Conservation (phyloP, 2,329 filamentous ascomycete species). For the Gyromitra esculenta region DNA sequence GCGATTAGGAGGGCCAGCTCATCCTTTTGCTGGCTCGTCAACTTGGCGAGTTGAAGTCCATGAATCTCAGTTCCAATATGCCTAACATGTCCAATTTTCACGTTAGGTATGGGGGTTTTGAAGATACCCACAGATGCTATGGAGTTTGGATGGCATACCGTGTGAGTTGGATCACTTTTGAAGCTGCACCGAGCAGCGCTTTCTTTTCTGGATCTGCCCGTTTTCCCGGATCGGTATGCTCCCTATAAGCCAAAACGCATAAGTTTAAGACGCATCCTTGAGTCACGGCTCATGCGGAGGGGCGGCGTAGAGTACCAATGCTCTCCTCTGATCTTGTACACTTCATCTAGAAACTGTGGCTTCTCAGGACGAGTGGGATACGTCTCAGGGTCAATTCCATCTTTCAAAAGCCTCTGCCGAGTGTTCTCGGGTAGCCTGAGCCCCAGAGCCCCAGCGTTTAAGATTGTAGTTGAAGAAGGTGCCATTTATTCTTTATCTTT, state of each 20-base stretch:
- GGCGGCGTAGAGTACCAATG: neutral
- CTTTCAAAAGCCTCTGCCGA: neutral
- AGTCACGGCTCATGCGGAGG: neutral
- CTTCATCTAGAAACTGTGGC: constrained; percentile 10
- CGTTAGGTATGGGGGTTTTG: neutral
- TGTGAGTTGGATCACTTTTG: neutral
- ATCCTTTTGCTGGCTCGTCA: constrained; percentile 7
- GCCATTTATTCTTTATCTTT: neutral
- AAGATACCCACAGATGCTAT: neutral
- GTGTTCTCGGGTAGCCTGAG: neutral
- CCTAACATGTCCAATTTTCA: neutral
- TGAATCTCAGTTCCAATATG: constrained; percentile 13
- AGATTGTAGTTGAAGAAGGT: neutral
- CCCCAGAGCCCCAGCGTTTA: neutral
- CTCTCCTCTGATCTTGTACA: constrained; percentile 11
- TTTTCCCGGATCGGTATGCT: neutral
- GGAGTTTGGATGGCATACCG: neutral
- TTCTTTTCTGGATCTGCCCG: neutral
- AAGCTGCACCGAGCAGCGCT: neutral
- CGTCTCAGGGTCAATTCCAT: neutral
- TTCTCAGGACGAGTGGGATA: constrained; percentile 1
- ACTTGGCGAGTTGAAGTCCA: neutral
- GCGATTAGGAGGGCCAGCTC: constrained; percentile 4
- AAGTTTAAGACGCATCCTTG: neutral
- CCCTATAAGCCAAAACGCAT: neutral